Conservation (phyloP, 106 monocot genomes). For the Apostasia shenzhenica region DNA sequence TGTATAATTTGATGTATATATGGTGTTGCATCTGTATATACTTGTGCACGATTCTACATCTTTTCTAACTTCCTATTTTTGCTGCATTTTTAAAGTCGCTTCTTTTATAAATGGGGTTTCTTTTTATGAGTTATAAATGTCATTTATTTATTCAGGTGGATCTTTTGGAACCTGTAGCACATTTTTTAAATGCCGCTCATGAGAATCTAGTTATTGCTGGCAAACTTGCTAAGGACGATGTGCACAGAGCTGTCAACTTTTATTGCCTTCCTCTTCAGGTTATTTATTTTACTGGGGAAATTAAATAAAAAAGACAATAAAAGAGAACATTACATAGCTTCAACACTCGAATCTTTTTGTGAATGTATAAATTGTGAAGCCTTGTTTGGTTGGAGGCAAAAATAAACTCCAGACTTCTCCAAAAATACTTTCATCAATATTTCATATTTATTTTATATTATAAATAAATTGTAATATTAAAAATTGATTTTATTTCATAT, state of each 20-base stretch:
- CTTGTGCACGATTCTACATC: neutral
- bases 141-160: constrained; percentile 61
- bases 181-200: constrained; percentile 84
- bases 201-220: constrained; percentile 47
- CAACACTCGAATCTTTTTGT: neutral
- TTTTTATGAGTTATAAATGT: neutral
- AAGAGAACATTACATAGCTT: too few species aligned
- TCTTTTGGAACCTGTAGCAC: constrained; percentile 89
- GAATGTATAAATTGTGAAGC: neutral
- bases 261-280: constrained; percentile 93
- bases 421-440: too few species aligned
- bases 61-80: neutral
- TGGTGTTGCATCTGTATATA: neutral
- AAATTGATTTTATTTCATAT: too few species aligned
- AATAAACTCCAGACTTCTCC: too few species aligned
- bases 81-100: neutral
- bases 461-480: too few species aligned
- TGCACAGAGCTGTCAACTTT: constrained; percentile 75
- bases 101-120: neutral
- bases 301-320: too few species aligned
- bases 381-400: too few species aligned
- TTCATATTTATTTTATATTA: too few species aligned
- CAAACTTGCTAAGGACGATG: constrained; percentile 20
- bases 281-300: neutral
- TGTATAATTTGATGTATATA: too few species aligned